Evolutionary conservation across 2,329 filamentous ascomycete genomes (phyloP).

Genomic region (Diaporthe batatas): DNA sequence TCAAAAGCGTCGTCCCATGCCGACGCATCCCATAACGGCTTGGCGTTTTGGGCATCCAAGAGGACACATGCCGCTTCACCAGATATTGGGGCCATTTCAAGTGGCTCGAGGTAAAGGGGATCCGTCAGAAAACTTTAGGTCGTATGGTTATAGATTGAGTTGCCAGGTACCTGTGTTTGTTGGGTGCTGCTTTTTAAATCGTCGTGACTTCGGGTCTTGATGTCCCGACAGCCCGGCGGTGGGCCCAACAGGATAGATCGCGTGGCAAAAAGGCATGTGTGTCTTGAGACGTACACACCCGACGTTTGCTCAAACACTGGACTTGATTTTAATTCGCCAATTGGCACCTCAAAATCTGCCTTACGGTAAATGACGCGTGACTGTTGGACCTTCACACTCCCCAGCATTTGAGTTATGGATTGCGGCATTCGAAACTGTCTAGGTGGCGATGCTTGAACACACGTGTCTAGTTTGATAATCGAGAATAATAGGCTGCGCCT

Average conservation of each 20-base stretch:
- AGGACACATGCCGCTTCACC: background rate
- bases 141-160: too few species aligned
- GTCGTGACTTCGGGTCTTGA: background rate
- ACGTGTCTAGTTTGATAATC: too few species aligned
- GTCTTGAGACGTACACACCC: background rate
- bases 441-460: fast-evolving
- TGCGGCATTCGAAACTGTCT: background rate
- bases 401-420: background rate
- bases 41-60: background rate
- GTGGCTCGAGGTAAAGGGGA: background rate
- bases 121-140: background rate
- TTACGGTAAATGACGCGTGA: background rate
- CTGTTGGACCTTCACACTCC: background rate
- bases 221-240: slow-evolving; percentile 6
- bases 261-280: background rate
- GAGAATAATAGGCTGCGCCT: too few species aligned
- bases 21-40: background rate
- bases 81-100: background rate
- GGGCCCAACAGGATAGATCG: background rate
- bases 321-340: too few species aligned
- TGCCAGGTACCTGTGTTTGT: too few species aligned
- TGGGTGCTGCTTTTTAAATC: background rate
- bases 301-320: background rate
- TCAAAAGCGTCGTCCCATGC: background rate
- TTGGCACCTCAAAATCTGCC: background rate